Evolutionary conservation across 768 basidiomycete species (phyloP).

Genomic region (Stropharia rugosoannulata): DNA sequence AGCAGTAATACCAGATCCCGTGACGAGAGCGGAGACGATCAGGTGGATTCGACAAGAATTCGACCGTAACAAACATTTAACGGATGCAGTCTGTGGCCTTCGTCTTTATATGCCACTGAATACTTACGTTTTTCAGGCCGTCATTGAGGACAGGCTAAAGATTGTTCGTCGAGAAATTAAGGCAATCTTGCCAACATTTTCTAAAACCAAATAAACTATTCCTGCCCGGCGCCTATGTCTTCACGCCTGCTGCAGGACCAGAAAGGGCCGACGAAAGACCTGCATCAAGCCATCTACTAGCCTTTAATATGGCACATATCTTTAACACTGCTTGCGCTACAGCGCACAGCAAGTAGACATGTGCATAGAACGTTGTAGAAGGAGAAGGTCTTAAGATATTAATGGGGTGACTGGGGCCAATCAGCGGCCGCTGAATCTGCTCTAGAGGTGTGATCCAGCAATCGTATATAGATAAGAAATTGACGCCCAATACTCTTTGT

Average conservation of each 20-base stretch:
- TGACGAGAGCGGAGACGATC: slow-evolving; percentile 63
- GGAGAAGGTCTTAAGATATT: background rate
- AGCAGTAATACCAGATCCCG: slow-evolving; percentile 61
- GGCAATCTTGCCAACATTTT: slow-evolving; percentile 47
- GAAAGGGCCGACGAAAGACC: background rate
- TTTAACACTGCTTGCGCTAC: too few species aligned
- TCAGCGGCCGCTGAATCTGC: background rate
- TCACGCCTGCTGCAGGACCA: background rate
- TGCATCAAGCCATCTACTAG: too few species aligned
- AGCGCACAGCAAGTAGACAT: background rate
- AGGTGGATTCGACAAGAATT: slow-evolving; percentile 74
- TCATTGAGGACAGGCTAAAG: slow-evolving; percentile 63
- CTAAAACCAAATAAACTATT: slow-evolving; percentile 10
- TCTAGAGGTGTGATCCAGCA: background rate
- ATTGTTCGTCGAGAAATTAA: slow-evolving; percentile 59
- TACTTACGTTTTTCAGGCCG: slow-evolving; percentile 31
- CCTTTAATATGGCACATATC: too few species aligned
- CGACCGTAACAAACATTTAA: slow-evolving; percentile 56
- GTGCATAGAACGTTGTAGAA: background rate
- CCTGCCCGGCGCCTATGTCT: background rate
- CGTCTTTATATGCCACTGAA: background rate
- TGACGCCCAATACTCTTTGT: slow-evolving; percentile 3
- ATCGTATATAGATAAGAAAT: background rate
- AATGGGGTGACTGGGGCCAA: background rate
- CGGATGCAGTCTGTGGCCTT: slow-evolving; percentile 49